phyloP scores from a whole-genome alignment of 805 yeast species.

The Ogataea philodendri region DNA sequence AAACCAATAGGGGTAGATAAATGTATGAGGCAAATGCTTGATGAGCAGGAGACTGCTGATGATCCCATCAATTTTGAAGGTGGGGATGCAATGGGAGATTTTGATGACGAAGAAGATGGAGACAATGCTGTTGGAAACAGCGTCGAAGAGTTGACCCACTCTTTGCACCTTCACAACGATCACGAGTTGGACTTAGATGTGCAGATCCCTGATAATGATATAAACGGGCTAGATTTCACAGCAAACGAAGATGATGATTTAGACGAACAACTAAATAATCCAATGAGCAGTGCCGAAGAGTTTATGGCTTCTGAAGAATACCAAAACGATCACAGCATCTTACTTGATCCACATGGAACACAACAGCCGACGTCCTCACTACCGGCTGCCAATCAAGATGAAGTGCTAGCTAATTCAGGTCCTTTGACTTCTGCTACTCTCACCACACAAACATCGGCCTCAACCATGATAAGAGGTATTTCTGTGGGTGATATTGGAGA shows the following conservation, averaged over 20 bases:
- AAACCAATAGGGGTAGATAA: slow-evolving; percentile 59
- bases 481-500: slow-evolving; percentile 8
- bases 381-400: slow-evolving; percentile 9
- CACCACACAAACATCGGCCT: slow-evolving; percentile 14
- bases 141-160: slow-evolving; percentile 16
- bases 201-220: slow-evolving; percentile 42
- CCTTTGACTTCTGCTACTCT: slow-evolving; percentile 17
- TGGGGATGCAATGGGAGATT: slow-evolving; percentile 13
- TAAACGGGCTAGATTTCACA: slow-evolving; percentile 35
- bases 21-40: slow-evolving; percentile 44
- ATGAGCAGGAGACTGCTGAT: slow-evolving; percentile 23
- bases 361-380: slow-evolving; percentile 7
- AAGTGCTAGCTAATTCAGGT: slow-evolving; percentile 14
- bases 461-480: slow-evolving; percentile 12
- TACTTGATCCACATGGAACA: slow-evolving; percentile 22
- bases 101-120: slow-evolving; percentile 14
- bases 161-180: slow-evolving; percentile 5
- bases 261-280: slow-evolving; percentile 8
- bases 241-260: slow-evolving; percentile 28
- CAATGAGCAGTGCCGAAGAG: slow-evolving; percentile 22
- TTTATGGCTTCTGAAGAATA: slow-evolving; percentile 41
- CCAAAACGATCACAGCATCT: slow-evolving; percentile 34
- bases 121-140: slow-evolving; percentile 27
- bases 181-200: slow-evolving; percentile 44
- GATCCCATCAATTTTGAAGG: slow-evolving; percentile 24